Evolutionary conservation across 2,329 filamentous ascomycete species (phyloP).

Genomic region (Plectosphaerella cucumerina): DNA sequence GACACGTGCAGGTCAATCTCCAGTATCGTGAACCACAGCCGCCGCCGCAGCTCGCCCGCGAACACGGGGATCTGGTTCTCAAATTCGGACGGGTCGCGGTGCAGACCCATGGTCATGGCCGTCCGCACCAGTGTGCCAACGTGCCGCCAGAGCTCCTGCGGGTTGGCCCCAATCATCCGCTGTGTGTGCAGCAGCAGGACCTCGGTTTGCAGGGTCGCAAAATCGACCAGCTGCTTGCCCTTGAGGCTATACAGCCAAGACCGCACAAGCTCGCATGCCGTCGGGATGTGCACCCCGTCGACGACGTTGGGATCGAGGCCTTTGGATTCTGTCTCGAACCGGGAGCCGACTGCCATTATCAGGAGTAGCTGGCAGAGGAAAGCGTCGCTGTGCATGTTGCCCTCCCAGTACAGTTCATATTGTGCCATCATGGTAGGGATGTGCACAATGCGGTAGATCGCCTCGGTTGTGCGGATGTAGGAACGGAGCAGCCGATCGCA

Average conservation of each 20-base stretch:
- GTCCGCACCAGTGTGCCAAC: conserved; percentile 52
- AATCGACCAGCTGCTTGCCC: conserved; percentile 48
- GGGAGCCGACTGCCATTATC: conserved; percentile 48
- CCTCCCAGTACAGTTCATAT: conserved; percentile 49
- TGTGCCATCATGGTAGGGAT: conserved; percentile 46
- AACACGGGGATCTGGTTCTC: conserved; percentile 44
- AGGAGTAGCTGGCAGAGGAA: conserved; percentile 52
- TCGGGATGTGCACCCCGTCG: conserved; percentile 53
- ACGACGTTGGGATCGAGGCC: conserved; percentile 28
- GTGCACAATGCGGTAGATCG: conserved; percentile 50
- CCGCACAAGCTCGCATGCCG: conserved; percentile 50
- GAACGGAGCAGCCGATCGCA: conserved; percentile 47
- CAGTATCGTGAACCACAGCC: conserved; percentile 52
- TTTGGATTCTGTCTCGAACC: conserved; percentile 46
- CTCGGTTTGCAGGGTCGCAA: conserved; percentile 50
- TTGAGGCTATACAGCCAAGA: conserved; percentile 48
- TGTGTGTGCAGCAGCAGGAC: conserved; percentile 49
- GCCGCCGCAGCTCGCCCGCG: conserved; percentile 48
- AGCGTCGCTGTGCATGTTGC: conserved; percentile 38
- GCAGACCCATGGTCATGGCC: conserved; percentile 57
- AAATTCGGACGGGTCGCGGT: conserved; percentile 53
- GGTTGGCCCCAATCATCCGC: conserved; percentile 42
- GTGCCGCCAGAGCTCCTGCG: conserved; percentile 50
- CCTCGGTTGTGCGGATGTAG: conserved; percentile 48
- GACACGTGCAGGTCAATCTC: conserved; percentile 54